Evolutionary conservation across 495 filamentous ascomycete species (phyloP), one percentile per base, ranked within the genome.

Genomic region (Penicillium manginii): DNA sequence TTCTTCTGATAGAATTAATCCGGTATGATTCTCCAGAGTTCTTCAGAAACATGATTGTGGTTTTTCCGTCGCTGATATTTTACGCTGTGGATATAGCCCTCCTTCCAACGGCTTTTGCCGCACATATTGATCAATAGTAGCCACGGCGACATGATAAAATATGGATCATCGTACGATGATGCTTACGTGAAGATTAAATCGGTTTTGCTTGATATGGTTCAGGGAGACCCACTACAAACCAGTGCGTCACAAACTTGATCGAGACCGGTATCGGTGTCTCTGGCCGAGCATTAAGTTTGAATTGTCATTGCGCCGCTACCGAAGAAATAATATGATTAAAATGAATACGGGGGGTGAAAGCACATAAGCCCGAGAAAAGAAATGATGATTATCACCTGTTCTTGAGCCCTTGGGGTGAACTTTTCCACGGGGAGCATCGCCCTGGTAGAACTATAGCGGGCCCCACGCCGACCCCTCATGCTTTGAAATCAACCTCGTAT

Each of bases 61-160:
- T 11, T 5, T 33, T 37, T 37, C 15, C 35, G 26, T n/a, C 12
- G n/a, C 40, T 43, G 10, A 43, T n/a, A 6, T 43, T 6, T 43
- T 19, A 4, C 10, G 5, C 4, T 43, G 40, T 9, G 17, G 8
- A 22, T 47, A 22, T 47, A 47, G 45, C 6, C 45, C 12, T 47
- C 45, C 9, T 52, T 33, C 14, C 35, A 52, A 23, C 50, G 50
- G 5, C 50, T 52, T 18, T 40, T 35, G 14, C 50, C 50, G 6
- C 37, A 37, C 21, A 42, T 52, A 39, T 14, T 42, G 33, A 23
- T 52, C 8, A 9, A 52, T 40, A 17, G 11, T 18, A 40, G 15
- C 12, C 50, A 52, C 23, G 50, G 8, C 10, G 21, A 23, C 6
- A 52, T 52, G 50, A 29, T 52, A 1, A 52, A 52, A 26, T 52